Evolutionary conservation across 805 yeast species (phyloP).

Genomic region (Wickerhamiella shivajii): DNA sequence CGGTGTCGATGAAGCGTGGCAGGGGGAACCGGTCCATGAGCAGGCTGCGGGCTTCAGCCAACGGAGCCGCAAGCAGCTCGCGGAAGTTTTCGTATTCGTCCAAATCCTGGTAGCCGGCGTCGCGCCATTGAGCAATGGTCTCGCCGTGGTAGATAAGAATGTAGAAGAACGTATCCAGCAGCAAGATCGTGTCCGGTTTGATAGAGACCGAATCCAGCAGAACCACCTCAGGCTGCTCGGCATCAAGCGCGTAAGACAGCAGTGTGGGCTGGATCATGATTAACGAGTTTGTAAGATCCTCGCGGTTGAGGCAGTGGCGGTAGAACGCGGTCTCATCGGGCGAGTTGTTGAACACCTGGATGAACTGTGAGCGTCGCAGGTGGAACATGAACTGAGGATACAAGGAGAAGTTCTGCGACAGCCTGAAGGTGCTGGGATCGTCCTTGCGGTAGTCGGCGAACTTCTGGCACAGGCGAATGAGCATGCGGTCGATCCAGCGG

Average conservation of each 20-base stretch:
- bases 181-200: constrained; percentile 70
- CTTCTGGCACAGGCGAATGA: constrained; percentile 78
- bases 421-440: constrained; percentile 65
- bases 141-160: constrained; percentile 91
- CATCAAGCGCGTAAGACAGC: constrained; percentile 64
- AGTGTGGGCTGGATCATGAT: constrained; percentile 97
- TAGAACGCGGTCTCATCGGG: constrained; percentile 98
- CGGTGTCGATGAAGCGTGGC: constrained; percentile 94
- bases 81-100: constrained; percentile 83
- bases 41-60: constrained; percentile 81
- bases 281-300: constrained; percentile 82
- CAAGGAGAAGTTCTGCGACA: constrained; percentile 69
- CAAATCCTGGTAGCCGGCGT: constrained; percentile 83
- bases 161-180: constrained; percentile 93
- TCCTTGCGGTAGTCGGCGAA: constrained; percentile 89
- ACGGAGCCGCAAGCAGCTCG: constrained; percentile 74
- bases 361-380: constrained; percentile 87
- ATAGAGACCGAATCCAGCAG: constrained; percentile 85
- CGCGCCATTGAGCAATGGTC: constrained; percentile 92
- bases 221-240: constrained; percentile 75
- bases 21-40: constrained; percentile 90
- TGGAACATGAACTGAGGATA: constrained; percentile 95
- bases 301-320: constrained; percentile 80
- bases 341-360: constrained; percentile 92
- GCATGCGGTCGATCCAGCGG: constrained; percentile 87